A percentile compares a stretch with the other conserved stretches of the same genome.
Conservation (phyloP, 2,329 filamentous ascomycete genomes). For the Exophiala xenobiotica region DNA sequence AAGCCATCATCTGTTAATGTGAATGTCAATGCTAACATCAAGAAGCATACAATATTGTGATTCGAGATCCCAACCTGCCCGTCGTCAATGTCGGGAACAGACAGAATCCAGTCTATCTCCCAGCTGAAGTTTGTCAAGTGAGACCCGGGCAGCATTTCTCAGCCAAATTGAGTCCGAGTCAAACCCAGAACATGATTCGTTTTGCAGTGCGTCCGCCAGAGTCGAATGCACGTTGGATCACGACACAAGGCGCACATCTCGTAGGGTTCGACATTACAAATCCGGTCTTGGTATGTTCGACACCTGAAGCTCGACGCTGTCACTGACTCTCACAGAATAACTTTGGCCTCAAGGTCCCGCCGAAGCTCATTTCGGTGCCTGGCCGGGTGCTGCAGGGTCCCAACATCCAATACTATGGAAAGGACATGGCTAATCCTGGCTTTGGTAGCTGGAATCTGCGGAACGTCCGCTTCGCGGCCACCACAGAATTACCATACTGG, state of each 20-base stretch:
- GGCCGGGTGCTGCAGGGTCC: slow-evolving; percentile 73
- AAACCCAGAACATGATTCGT: slow-evolving; percentile 68
- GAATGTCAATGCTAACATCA: not conserved
- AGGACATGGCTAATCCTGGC: too few species aligned
- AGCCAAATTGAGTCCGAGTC: slow-evolving; percentile 57
- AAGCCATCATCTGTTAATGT: slow-evolving; percentile 35
- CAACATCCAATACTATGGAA: too few species aligned
- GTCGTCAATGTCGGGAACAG: slow-evolving; percentile 65
- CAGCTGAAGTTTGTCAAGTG: slow-evolving; percentile 65
- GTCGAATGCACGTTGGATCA: slow-evolving; percentile 66
- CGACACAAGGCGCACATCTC: not conserved
- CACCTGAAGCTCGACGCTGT: not conserved
- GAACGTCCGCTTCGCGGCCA: too few species aligned
- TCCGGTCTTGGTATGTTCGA: slow-evolving; percentile 7
- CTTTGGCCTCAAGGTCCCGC: slow-evolving; percentile 49
- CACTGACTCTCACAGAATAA: slow-evolving; percentile 42
- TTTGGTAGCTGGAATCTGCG: too few species aligned
- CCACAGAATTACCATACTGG: too few species aligned
- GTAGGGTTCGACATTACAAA: slow-evolving; percentile 6
- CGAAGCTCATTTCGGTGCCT: slow-evolving; percentile 66
- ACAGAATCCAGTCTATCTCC: slow-evolving; percentile 61
- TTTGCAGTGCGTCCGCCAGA: slow-evolving; percentile 69
- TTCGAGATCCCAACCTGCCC: slow-evolving; percentile 47
- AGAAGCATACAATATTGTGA: slow-evolving; percentile 35
- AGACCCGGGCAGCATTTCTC: slow-evolving; percentile 64